Evolutionary conservation across 2,329 filamentous ascomycete species (phyloP).

Genomic region (Dactylellina parvicollis): DNA sequence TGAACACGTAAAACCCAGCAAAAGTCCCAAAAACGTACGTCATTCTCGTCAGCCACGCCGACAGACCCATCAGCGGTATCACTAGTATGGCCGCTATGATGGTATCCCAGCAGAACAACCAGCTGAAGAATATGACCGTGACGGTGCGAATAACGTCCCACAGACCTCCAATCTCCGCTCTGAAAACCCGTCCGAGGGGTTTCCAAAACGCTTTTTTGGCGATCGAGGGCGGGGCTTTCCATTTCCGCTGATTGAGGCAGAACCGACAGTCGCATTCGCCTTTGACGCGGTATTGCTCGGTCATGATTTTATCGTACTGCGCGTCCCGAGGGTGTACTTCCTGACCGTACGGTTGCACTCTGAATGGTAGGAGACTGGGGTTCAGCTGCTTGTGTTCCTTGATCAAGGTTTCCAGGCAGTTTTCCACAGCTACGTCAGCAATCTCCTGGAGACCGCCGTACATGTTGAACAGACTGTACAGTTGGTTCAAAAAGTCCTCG

Average conservation of each 20-base stretch:
- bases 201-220: not conserved
- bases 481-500: conserved; percentile 16
- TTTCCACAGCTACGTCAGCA: not conserved
- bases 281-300: conserved; percentile 4
- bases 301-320: conserved; percentile 1
- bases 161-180: not conserved
- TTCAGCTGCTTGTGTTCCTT: conserved; percentile 6
- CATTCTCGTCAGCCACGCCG: not conserved
- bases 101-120: not conserved
- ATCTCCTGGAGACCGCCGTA: not conserved
- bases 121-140: not conserved
- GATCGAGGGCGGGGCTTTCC: not conserved
- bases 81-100: not conserved
- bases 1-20: not conserved
- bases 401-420: conserved; percentile 2
- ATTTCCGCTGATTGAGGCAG: conserved; percentile 12
- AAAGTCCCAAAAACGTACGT: not conserved
- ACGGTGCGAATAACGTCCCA: no score
- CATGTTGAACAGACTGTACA: conserved; percentile 18
- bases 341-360: not conserved
- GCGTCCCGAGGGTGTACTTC: not conserved
- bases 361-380: not conserved
- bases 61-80: not conserved
- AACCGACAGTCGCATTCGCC: conserved; percentile 19
- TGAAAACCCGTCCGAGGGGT: not conserved